Base-by-base conservation (phyloP, 2,329 filamentous ascomycete genomes). In the Pestalotiopsis sp. region DNA sequence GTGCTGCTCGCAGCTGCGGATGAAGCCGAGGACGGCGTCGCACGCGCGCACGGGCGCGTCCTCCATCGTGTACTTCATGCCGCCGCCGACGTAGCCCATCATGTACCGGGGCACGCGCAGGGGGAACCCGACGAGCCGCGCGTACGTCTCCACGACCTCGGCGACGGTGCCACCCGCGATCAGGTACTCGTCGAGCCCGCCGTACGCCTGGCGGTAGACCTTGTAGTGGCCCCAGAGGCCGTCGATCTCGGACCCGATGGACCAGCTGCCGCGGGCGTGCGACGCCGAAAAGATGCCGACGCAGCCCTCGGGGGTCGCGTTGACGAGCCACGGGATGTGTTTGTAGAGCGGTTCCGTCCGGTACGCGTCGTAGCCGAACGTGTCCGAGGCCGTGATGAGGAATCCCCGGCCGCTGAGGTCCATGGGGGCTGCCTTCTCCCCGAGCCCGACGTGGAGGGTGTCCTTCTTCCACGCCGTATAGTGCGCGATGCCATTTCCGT, bases 221-320 rank as follows among this genome's bases (percentile, higher is more conserved):
- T 93, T 93, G 85, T 89, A 93, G 68, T 87, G 87, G 0, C 91
- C 91, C 90, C 91, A 93, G 80, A 93, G 86, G 36, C 91, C 91
- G 74, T 94, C 92, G 79, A 93, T 91, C 77, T 93, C 91, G 1
- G 88, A 88, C 2, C 91, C 92, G 7, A 93, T 83, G 9, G 87
- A 87, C 82, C 90, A 93, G 17, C 85, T 85, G 0, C 90, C 91
- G 65, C 91, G 82, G 0, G 86, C 83, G 74, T 93, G 89, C 2
- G 87, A 88, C 0, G 90, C 91, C 0, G 91, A 93, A 77, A 93
- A 92, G 20, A 90, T 85, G 0, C 85, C 91, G 0, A 93, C 85
- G 64, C 88, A 91, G 0, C 90, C 91, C 2, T 86, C 75, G 0
- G 89, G 86, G 0, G 88, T 90, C 0, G 87, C 88, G 67, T 92